phyloP scores from a whole-genome alignment of 805 yeast species.

The Crinitomyces ghanaensis region DNA sequence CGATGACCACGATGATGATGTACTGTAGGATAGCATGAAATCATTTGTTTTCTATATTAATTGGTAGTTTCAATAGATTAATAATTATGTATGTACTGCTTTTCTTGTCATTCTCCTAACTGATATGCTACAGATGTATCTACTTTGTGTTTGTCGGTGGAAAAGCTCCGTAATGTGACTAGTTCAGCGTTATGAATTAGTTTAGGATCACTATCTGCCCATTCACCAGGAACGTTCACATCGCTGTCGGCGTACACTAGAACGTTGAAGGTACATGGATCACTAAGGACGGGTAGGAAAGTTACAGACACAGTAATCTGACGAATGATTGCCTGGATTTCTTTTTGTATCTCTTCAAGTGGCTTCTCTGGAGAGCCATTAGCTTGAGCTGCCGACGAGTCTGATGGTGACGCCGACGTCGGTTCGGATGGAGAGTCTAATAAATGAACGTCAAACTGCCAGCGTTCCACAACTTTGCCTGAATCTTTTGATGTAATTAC shows the following conservation, averaged over 20 bases:
- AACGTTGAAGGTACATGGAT: conserved; percentile 67
- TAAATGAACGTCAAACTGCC: conserved; percentile 68
- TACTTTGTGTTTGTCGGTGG: conserved; percentile 56
- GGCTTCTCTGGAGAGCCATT: conserved; percentile 19
- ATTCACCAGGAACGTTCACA: conserved; percentile 61
- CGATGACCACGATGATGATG: no score
- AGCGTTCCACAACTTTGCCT: conserved; percentile 63
- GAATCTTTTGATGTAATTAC: conserved; percentile 60
- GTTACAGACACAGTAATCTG: conserved; percentile 85
- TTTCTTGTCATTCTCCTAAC: conserved; percentile 21
- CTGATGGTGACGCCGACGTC: background rate
- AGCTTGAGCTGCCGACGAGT: background rate
- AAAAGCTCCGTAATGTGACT: conserved; percentile 58
- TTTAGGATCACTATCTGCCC: conserved; percentile 69
- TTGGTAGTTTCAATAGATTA: background rate
- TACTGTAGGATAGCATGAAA: background rate
- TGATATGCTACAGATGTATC: conserved; percentile 62
- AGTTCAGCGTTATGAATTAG: conserved; percentile 48
- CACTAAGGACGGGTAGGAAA: conserved; percentile 65
- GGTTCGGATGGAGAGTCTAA: conserved; percentile 10
- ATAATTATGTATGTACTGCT: background rate
- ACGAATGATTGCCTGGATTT: conserved; percentile 75
- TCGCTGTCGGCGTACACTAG: conserved; percentile 61
- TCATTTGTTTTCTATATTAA: background rate
- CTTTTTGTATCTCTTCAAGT: conserved; percentile 46